Base-by-base conservation (phyloP, 495 filamentous ascomycete species). In the Aspergillus sclerotioniger region DNA sequence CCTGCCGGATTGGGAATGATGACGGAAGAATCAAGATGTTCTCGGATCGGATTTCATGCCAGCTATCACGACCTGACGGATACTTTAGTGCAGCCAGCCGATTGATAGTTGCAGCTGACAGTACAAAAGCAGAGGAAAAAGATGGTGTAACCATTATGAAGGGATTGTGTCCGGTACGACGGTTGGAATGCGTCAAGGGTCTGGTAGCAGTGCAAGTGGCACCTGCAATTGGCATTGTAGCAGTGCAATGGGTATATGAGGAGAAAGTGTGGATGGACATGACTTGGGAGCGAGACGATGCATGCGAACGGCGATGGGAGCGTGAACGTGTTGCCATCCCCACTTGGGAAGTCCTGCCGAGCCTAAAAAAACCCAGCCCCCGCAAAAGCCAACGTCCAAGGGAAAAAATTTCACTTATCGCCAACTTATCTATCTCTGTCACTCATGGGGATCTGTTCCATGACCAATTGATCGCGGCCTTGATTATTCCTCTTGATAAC, bases 271-370 rank as follows among this genome's bases (percentile, higher is more conserved):
- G 41, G 41, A 45, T n/a, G 25, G 25, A 2, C 2, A 25, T 25
- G 25, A 25, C 2, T 25, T 25, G 25, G 25, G 25, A 25, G 37
- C 37, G 37, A 2, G 37, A n/a, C 37, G n/a, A n/a, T 41, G 37
- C 8, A 12, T 41, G 37, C 37, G 37, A 41, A 41, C 44, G 44
- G 44, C 17, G 8, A 19, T 17, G 21, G 1, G 3, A 16, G 28
- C 3, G 13, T 6, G 16, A 32, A 50, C 19, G 25, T n/a, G 21
- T 25, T 50, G 47, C 47, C 47, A 50, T 31, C 47, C 47, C 47
- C 47, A 50, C 47, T 50, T 50, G 47, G 47, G 47, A 50, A 50
- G 47, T 50, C 47, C 47, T 50, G 25, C 47, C 47, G 47, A 50
- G 47, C 47, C 47, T 50, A 31, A 49, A 49, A 47, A 47, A 47